phyloP scores from a whole-genome alignment of 768 basidiomycete genomes.

The Pseudohyphozyma bogoriensis region DNA sequence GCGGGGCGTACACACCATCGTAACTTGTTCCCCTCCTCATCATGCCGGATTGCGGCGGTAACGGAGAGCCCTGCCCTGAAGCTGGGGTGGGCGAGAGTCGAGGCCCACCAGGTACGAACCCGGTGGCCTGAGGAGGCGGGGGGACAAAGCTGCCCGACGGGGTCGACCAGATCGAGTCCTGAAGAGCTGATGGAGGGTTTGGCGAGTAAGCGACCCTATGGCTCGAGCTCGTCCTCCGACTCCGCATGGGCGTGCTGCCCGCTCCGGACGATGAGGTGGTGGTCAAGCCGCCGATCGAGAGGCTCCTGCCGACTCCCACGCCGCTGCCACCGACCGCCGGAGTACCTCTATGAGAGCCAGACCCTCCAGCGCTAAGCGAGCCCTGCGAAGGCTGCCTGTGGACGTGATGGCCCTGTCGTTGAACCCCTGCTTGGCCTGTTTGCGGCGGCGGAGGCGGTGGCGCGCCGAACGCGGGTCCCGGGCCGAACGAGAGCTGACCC shows the following conservation, averaged over 20 bases:
- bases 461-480: not conserved
- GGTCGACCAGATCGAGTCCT: not conserved
- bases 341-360: no score
- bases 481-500: not conserved
- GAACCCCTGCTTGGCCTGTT: no score
- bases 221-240: no score
- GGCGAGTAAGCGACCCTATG: conserved; percentile 21
- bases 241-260: no score
- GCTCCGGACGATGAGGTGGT: no score
- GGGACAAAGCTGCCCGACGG: not conserved
- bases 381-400: no score
- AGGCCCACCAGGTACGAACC: not conserved
- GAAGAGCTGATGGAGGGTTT: not conserved
- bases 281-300: not conserved
- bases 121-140: not conserved
- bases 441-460: no score
- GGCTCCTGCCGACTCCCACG: not conserved
- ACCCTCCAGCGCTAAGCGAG: no score
- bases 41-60: not conserved
- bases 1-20: not conserved
- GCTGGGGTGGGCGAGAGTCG: not conserved
- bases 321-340: no score
- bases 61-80: no score
- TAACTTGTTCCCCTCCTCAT: conserved; percentile 14
- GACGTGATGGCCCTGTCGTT: no score